Evolutionary conservation across 768 basidiomycete species (phyloP).

Genomic region (Trametes meyenii): DNA sequence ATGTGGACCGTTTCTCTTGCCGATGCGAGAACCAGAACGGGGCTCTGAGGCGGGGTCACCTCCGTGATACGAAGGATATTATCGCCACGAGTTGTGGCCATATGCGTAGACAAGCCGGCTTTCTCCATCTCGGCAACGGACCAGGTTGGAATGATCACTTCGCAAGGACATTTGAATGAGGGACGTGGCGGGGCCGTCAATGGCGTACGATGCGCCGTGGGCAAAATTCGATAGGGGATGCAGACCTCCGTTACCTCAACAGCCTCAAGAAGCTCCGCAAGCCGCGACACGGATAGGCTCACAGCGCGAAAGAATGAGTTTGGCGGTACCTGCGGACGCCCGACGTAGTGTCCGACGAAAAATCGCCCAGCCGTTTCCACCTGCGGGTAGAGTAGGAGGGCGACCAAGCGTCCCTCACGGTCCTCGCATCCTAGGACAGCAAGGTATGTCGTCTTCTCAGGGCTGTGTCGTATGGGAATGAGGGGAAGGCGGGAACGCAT

Average conservation of each 20-base stretch:
- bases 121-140: background rate
- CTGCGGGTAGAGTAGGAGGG: conserved; percentile 13
- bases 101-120: background rate
- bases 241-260: conserved; percentile 10
- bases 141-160: conserved; percentile 14
- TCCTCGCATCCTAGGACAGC: conserved; percentile 16
- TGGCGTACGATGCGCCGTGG: background rate
- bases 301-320: conserved; percentile 19
- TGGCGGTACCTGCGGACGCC: conserved; percentile 6
- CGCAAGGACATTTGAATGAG: conserved; percentile 11
- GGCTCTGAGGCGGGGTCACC: background rate
- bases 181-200: background rate
- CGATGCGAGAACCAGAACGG: background rate
- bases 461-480: conserved; percentile 4
- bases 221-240: conserved; percentile 5
- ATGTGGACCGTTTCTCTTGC: conserved; percentile 6
- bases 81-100: background rate
- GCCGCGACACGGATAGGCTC: background rate
- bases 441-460: conserved; percentile 15
- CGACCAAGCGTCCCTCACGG: conserved; percentile 3
- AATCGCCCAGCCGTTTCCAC: background rate
- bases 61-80: background rate
- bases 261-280: background rate
- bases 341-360: conserved; percentile 21
- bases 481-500: conserved; percentile 14